Base-by-base conservation (phyloP, 2,329 filamentous ascomycete genomes). In the Cadophora sp. region DNA sequence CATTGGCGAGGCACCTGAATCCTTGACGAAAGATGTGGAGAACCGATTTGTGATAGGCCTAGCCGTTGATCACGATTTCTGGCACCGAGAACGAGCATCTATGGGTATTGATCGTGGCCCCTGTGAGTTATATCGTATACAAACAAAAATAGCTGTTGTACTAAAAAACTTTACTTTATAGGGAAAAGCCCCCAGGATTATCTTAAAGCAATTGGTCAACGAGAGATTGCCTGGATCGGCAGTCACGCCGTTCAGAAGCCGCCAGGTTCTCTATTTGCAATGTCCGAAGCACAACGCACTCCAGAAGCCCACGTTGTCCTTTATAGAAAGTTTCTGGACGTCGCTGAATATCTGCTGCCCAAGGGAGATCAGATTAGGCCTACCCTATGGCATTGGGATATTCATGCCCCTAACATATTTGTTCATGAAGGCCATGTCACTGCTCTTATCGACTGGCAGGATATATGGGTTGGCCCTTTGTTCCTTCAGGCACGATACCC, bases 321-420 rank as follows among this genome's bases (percentile, higher is more conserved):
- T 27, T 74, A 79, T 22, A 61, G 76, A 24, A 78, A 72, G 65
- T 81, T 76, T 66, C 53, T 80, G 5, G 55, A 72, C n/a, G 70
- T 78, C 41, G 68, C 71, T 33, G 70, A 76, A 41, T 74, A 73
- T 66, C 66, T 81, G 30, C 69, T 80, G 3, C 74, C 74, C 4
- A 67, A 69, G 59, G 65, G 76, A 11, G 36, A 71, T 20, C 63
- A 66, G 2, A 43, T 78, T 13, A 64, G 69, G 43, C 70, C 79
- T 16, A 74, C 74, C 16, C 65, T 83, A 39, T 81, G 76, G 78
- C 79, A 83, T 72, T 72, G 69, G 36, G 79, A 81, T 71, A 70
- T 82, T 27, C 77, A 78, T 68, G 65, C 76, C 16, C 71, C 71
- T 2, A 82, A 81, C 64, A 71, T 82, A 22, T 81, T 81, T 67